A percentile compares a stretch with the other conserved stretches of the same genome.
phyloP scores from a whole-genome alignment of 345 rosid species.

The Murraya paniculata region DNA sequence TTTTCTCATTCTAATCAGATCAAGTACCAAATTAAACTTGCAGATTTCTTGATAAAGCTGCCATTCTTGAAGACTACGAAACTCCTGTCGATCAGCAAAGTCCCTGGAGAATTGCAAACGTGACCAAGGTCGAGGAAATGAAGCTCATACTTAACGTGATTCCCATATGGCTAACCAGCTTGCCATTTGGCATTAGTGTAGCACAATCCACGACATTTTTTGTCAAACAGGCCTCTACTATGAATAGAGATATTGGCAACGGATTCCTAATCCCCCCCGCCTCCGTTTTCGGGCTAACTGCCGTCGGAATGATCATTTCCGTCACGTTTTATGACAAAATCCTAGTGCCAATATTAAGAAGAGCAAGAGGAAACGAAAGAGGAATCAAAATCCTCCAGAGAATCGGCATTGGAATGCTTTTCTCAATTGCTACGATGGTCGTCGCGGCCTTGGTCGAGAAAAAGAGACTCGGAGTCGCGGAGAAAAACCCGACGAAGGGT shows the following conservation, averaged over 20 bases:
- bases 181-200: conserved; percentile 75
- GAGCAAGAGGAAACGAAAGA: conserved; percentile 54
- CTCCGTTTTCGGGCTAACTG: conserved; percentile 43
- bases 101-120: conserved; percentile 78
- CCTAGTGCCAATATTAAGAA: conserved; percentile 46
- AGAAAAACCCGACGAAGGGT: conserved; percentile 34
- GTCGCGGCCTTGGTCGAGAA: conserved; percentile 76
- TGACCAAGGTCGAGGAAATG: conserved; percentile 80
- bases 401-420: conserved; percentile 82
- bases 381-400: conserved; percentile 87
- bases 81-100: conserved; percentile 37
- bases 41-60: conserved; percentile 95
- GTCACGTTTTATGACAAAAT: conserved; percentile 53
- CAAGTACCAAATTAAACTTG: conserved; percentile 6
- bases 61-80: conserved; percentile 46
- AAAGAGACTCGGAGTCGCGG: conserved; percentile 36
- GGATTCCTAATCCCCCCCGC: conserved; percentile 61
- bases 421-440: conserved; percentile 63
- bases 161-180: conserved; percentile 77
- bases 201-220: conserved; percentile 84
- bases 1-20: neutral
- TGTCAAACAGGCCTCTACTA: conserved; percentile 69
- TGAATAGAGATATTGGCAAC: conserved; percentile 42
- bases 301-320: conserved; percentile 57
- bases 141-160: conserved; percentile 84